Conservation (phyloP, 2,329 filamentous ascomycete genomes). For the Aspergillus puulaauensis region DNA sequence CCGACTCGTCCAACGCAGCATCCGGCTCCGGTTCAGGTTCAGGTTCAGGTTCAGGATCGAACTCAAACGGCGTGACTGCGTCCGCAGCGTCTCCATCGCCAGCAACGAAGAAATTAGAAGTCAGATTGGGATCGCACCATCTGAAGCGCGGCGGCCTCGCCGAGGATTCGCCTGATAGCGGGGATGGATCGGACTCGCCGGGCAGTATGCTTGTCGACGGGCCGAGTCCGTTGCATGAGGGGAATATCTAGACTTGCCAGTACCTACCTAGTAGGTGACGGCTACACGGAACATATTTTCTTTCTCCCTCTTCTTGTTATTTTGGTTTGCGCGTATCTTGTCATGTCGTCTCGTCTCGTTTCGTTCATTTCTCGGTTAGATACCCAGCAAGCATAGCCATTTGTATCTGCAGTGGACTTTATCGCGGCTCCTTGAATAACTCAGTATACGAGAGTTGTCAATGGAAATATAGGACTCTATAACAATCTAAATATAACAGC, state of each 20-base stretch:
- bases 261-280: neutral
- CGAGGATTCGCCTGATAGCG: slow-evolving; percentile 32
- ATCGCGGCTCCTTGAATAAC: neutral
- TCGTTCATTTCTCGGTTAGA: slow-evolving; percentile 9
- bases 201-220: slow-evolving; percentile 13
- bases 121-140: neutral
- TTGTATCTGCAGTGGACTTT: slow-evolving; percentile 1
- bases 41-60: slow-evolving; percentile 15
- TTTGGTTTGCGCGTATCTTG: neutral
- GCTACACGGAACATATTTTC: too few species aligned
- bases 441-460: slow-evolving; percentile 6
- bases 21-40: slow-evolving; percentile 11
- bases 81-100: slow-evolving; percentile 7
- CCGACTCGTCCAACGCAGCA: slow-evolving; percentile 11
- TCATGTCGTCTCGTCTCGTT: too few species aligned
- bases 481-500: too few species aligned
- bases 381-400: slow-evolving; percentile 18
- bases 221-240: neutral
- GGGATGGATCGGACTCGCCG: slow-evolving; percentile 27
- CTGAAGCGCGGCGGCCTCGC: slow-evolving; percentile 14
- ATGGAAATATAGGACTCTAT: neutral
- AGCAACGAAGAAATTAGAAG: slow-evolving; percentile 7
- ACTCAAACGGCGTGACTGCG: slow-evolving; percentile 14
- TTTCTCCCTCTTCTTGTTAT: neutral
- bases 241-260: neutral